Base-by-base conservation (phyloP, 257 asterid genomes). In the Rauvolfia tetraphylla region DNA sequence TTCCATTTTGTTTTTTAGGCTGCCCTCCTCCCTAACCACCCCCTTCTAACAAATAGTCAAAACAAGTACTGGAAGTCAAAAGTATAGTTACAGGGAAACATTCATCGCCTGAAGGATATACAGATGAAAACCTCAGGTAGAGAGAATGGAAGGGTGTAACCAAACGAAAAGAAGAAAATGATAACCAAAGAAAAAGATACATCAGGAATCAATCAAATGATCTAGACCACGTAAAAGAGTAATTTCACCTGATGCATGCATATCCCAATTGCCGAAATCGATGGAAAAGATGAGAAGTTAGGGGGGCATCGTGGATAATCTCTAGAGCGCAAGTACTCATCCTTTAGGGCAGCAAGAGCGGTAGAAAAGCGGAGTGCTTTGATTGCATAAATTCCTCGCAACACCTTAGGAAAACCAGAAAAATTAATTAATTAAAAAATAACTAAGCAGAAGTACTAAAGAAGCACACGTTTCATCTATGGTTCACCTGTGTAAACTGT, bases 231-330 rank as follows among this genome's bases (percentile, higher is more conserved):
- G 38, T 8, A 48, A n/a, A n/a, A 48, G 58, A 68, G 56, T 23
- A 70, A 63, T 77, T 81, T 54, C 80, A 95, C 99, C 91, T 91
- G 82, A 95, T 88, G 76, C 99, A 95, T 79, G 99, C 94, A 84
- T 88, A 91, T 87, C 99, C 99, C 91, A 95, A 84, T 83, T 88
- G 93, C 78, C 98, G 99, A 87, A 95, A 95, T n/a, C 97, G 96
- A 81, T 95, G 97, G 85, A 93, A 95, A 86, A 95, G 84, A 81
- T 95, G 98, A 42, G 99, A 93, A 71, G 98, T 95, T 39, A n/a
- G 96, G 96, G 79, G 97, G 98, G 65, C 99, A 95, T 76, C 96
- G 87, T 78, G 99, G 99, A 88, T 95, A 90, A 88, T 95, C 99
- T 87, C 99, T 92, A 75, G 99, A 95, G 20, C 99, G 89, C 86